phyloP scores from a whole-genome alignment of 345 rosid species.

The Citrus hindsii region DNA sequence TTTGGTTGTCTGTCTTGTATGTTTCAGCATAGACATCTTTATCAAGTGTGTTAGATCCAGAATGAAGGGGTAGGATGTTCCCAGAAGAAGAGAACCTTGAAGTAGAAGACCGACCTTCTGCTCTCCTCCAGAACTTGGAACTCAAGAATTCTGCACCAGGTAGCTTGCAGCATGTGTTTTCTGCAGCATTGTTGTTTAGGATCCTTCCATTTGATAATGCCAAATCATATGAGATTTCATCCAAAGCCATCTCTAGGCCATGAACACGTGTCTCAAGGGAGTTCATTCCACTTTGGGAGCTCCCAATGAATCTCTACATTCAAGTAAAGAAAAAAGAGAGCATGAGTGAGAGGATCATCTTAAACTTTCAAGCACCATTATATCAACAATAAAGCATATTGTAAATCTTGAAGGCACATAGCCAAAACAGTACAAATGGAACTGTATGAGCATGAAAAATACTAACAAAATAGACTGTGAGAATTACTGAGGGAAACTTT shows the following conservation, averaged over 20 bases:
- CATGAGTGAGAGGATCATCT: slow-evolving; percentile 12
- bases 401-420: not conserved
- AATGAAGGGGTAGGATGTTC: slow-evolving; percentile 22
- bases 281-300: slow-evolving; percentile 79
- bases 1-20: slow-evolving; percentile 23
- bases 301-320: slow-evolving; percentile 77
- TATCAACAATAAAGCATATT: not conserved
- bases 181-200: slow-evolving; percentile 36
- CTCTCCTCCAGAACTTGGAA: slow-evolving; percentile 84
- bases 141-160: slow-evolving; percentile 85
- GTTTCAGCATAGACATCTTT: slow-evolving; percentile 25
- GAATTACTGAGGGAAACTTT: not conserved
- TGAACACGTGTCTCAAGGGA: slow-evolving; percentile 82
- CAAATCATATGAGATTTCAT: slow-evolving; percentile 75
- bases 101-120: slow-evolving; percentile 45
- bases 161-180: slow-evolving; percentile 75
- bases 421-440: not conserved
- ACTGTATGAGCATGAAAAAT: not conserved
- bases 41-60: slow-evolving; percentile 7
- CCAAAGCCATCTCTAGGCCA: slow-evolving; percentile 84
- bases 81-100: slow-evolving; percentile 40
- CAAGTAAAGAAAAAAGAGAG: slow-evolving; percentile 9
- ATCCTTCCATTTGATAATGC: slow-evolving; percentile 62
- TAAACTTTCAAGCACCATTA: not conserved
- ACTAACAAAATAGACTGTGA: not conserved